Percentiles rank a stretch among this genome's conserved stretches.
Conservation (phyloP, 2,329 filamentous ascomycete species). For the Tolypocladium album region DNA sequence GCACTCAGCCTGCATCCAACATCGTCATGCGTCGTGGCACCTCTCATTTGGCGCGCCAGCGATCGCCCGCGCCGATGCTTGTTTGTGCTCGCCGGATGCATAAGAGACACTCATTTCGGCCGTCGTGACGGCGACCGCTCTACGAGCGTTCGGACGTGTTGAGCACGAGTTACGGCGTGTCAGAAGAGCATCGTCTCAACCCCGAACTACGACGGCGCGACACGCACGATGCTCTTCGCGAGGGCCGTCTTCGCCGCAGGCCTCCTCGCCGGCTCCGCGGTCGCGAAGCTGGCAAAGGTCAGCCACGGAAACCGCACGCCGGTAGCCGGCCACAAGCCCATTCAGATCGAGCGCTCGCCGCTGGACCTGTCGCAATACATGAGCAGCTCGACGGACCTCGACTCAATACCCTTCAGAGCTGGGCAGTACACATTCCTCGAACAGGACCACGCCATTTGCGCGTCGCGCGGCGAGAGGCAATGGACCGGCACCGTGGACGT, state of each 20-base stretch:
- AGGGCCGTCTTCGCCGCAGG: neutral
- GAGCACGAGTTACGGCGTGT: neutral
- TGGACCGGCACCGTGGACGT: slow-evolving; percentile 5
- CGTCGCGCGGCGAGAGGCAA: slow-evolving; percentile 1
- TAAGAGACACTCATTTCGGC: neutral
- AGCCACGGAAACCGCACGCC: neutral
- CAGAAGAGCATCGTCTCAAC: neutral
- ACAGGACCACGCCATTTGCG: neutral
- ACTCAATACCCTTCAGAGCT: neutral
- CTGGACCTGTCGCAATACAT: neutral
- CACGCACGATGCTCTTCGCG: neutral
- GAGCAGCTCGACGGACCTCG: neutral
- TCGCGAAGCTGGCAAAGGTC: neutral
- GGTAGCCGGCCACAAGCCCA: neutral
- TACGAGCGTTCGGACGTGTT: neutral
- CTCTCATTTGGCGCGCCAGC: neutral
- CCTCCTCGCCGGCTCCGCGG: neutral
- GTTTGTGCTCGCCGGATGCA: neutral
- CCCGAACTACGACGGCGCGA: neutral
- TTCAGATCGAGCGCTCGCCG: neutral
- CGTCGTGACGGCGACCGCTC: neutral
- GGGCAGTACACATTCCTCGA: neutral
- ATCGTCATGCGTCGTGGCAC: neutral
- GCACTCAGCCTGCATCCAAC: neutral
- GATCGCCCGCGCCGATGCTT: neutral